These are phyloP conservation scores for Hymenoscyphus salicellus DNA, from an alignment of 2,329 filamentous ascomycete species.

Conservation along the genomic window DNA sequence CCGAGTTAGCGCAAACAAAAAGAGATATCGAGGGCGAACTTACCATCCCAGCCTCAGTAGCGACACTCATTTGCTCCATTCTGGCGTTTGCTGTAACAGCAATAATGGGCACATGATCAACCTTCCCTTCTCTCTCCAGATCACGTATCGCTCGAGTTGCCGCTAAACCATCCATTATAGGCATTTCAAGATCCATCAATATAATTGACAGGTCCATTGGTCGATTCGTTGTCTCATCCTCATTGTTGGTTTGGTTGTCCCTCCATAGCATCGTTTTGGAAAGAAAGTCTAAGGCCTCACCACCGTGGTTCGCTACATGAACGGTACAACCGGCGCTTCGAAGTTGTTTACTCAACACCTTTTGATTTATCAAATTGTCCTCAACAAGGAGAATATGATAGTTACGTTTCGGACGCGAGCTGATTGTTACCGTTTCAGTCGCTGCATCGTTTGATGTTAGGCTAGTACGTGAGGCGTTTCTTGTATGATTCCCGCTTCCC, in stretches of 20 bases:
- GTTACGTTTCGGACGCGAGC: slow-evolving; percentile 22
- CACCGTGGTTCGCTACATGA: slow-evolving; percentile 62
- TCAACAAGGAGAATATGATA: slow-evolving; percentile 62
- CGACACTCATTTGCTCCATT: slow-evolving; percentile 68
- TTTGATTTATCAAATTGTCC: slow-evolving; percentile 66
- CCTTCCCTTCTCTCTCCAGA: slow-evolving; percentile 60
- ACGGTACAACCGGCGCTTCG: slow-evolving; percentile 58
- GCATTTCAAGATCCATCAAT: slow-evolving; percentile 81
- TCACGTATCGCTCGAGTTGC: slow-evolving; percentile 68
- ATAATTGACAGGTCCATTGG: slow-evolving; percentile 60
- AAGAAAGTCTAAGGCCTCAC: slow-evolving; percentile 58
- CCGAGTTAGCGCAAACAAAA: slow-evolving; percentile 20
- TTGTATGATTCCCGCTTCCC: slow-evolving; percentile 30
- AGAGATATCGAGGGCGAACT: slow-evolving; percentile 34
- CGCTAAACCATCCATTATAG: slow-evolving; percentile 76
- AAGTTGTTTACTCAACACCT: slow-evolving; percentile 60
- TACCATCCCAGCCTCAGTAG: slow-evolving; percentile 71
- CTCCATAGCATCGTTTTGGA: slow-evolving; percentile 56
- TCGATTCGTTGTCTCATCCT: slow-evolving; percentile 40
- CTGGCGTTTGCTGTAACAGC: slow-evolving; percentile 77
- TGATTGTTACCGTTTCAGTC: background rate
- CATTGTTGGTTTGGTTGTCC: background rate
- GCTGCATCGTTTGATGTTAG: background rate
- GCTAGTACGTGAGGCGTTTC: slow-evolving; percentile 16
- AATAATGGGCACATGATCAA: slow-evolving; percentile 72